Evolutionary conservation across 2,329 filamentous ascomycete genomes (phyloP).

Genomic region (Coniochaeta sp.): DNA sequence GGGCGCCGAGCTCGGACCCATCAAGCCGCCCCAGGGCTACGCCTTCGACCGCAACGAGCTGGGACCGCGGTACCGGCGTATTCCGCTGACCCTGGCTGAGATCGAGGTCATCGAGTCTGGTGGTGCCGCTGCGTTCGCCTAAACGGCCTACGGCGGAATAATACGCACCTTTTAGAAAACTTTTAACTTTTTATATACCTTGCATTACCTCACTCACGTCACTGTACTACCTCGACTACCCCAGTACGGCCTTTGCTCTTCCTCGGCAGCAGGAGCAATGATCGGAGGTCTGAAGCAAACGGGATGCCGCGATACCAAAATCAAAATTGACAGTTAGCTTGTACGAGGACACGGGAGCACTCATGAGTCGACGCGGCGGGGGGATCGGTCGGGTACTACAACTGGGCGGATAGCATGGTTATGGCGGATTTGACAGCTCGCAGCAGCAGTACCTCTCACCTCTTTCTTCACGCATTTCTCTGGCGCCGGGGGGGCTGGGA

Average conservation of each 20-base stretch:
- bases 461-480: background rate
- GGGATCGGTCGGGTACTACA: background rate
- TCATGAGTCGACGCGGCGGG: background rate
- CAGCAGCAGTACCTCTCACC: background rate
- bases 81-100: constrained; percentile 68
- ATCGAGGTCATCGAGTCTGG: constrained; percentile 95
- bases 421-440: background rate
- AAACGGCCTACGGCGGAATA: constrained; percentile 12
- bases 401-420: background rate
- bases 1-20: constrained; percentile 64
- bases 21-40: constrained; percentile 63
- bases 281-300: background rate
- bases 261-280: background rate
- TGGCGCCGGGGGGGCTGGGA: background rate
- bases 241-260: background rate
- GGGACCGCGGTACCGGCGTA: constrained; percentile 72
- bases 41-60: constrained; percentile 88
- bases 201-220: background rate
- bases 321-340: background rate
- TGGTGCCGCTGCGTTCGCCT: constrained; percentile 58
- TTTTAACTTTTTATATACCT: background rate
- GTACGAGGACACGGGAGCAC: background rate
- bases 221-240: background rate
- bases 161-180: background rate
- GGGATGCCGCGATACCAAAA: background rate